phyloP scores from a whole-genome alignment of 305 asterid species.

The Solanum hybrid region DNA sequence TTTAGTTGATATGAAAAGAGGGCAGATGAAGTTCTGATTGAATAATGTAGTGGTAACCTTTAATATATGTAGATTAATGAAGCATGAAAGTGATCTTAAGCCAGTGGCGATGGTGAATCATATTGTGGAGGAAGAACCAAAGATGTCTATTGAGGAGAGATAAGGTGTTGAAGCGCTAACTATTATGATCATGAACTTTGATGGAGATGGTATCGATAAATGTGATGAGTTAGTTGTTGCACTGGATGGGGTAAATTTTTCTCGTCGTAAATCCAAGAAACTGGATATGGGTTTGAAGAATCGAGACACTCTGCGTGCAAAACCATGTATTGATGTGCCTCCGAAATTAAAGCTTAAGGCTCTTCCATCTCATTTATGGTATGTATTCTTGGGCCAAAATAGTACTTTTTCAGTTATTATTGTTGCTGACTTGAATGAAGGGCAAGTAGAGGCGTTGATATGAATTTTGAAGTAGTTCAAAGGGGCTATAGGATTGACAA shows the following conservation, averaged over 20 bases:
- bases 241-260: not conserved
- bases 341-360: not conserved
- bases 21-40: not conserved
- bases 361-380: not conserved
- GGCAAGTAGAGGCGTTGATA: not conserved
- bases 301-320: not conserved
- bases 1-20: not conserved
- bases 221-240: not conserved
- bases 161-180: not conserved
- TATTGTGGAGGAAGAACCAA: not conserved
- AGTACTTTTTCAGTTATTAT: too few relatives aligned
- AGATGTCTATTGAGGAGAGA: not conserved
- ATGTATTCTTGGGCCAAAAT: not conserved
- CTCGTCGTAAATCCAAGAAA: not conserved
- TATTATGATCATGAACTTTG: not conserved
- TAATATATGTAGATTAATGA: too few relatives aligned
- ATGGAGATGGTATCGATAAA: not conserved
- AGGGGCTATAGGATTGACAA: not conserved
- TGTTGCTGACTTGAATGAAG: not conserved
- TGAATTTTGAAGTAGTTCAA: not conserved
- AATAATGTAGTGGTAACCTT: not conserved
- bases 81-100: not conserved
- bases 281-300: not conserved
- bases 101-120: not conserved
- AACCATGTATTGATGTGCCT: not conserved